Evolutionary conservation across 73 alveolate species (phyloP).

Genomic region (Urostyla sp.): DNA sequence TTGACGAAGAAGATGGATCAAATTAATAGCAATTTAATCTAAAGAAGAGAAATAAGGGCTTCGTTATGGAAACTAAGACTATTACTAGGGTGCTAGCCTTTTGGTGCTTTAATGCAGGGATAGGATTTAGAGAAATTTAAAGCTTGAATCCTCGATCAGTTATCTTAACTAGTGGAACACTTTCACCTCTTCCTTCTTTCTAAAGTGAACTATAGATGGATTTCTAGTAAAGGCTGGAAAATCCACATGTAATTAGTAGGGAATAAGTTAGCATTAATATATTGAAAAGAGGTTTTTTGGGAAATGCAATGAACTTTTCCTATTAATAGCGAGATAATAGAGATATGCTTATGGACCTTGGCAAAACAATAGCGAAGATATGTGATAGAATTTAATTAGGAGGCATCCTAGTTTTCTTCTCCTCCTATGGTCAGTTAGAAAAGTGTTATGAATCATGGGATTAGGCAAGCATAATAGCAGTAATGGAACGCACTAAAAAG

Average conservation of each 20-base stretch:
- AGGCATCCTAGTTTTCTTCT: slow-evolving; percentile 93
- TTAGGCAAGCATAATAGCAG: slow-evolving; percentile 68
- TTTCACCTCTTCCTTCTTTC: slow-evolving; percentile 91
- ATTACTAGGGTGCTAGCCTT: slow-evolving; percentile 28
- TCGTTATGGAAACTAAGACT: slow-evolving; percentile 17
- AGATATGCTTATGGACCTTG: slow-evolving; percentile 79
- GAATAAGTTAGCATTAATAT: slow-evolving; percentile 79
- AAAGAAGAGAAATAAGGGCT: slow-evolving; percentile 9
- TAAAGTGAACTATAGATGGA: slow-evolving; percentile 83
- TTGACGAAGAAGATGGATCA: slow-evolving; percentile 35
- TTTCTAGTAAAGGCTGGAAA: slow-evolving; percentile 82
- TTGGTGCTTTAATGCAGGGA: slow-evolving; percentile 78
- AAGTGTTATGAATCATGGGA: slow-evolving; percentile 85
- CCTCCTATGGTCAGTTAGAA: slow-evolving; percentile 90
- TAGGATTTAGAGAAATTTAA: slow-evolving; percentile 57
- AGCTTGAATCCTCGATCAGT: slow-evolving; percentile 60
- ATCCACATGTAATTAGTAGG: slow-evolving; percentile 91
- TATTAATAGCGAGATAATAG: slow-evolving; percentile 80
- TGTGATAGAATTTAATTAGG: slow-evolving; percentile 84
- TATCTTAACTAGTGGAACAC: slow-evolving; percentile 95
- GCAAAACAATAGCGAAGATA: slow-evolving; percentile 75
- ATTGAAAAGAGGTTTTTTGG: slow-evolving; percentile 70
- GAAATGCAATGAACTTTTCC: slow-evolving; percentile 73
- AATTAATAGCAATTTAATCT: not conserved
- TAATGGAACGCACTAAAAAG: slow-evolving; percentile 77